Conservation (phyloP, 768 basidiomycete genomes). For the Melanogaster broomeanus region DNA sequence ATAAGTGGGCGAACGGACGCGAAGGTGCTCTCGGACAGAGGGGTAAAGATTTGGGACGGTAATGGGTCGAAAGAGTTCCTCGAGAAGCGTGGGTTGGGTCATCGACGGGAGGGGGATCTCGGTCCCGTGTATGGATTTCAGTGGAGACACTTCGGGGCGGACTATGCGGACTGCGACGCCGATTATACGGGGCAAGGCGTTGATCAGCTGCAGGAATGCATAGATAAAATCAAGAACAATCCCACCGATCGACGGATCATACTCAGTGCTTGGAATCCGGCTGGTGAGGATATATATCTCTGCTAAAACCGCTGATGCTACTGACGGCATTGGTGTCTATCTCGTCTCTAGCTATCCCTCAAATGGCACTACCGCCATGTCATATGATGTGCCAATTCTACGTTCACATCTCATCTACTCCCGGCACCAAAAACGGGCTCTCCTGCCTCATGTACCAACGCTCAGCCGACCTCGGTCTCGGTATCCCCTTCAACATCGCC, state of each 20-base stretch:
- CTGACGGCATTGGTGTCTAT: neutral
- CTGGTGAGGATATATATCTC: slow-evolving; percentile 54
- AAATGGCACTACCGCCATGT: slow-evolving; percentile 97
- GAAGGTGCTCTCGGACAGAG: slow-evolving; percentile 70
- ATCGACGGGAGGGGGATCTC: slow-evolving; percentile 87
- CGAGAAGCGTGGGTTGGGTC: slow-evolving; percentile 78
- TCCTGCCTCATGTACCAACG: slow-evolving; percentile 98
- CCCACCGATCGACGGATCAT: slow-evolving; percentile 95
- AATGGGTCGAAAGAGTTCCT: slow-evolving; percentile 90
- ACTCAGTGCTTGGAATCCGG: slow-evolving; percentile 97
- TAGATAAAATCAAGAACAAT: slow-evolving; percentile 88
- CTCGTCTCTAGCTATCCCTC: slow-evolving; percentile 67
- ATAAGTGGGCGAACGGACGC: slow-evolving; percentile 83
- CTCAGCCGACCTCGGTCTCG: slow-evolving; percentile 95
- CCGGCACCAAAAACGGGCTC: slow-evolving; percentile 62
- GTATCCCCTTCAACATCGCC: slow-evolving; percentile 99
- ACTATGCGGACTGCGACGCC: slow-evolving; percentile 70
- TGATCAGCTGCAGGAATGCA: slow-evolving; percentile 89
- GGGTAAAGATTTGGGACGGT: slow-evolving; percentile 97
- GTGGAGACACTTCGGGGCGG: slow-evolving; percentile 93
- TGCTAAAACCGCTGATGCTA: neutral
- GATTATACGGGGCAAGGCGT: slow-evolving; percentile 85
- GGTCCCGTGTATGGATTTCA: slow-evolving; percentile 98
- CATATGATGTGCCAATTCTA: slow-evolving; percentile 99
- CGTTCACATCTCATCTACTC: slow-evolving; percentile 75